These are phyloP conservation scores for Diddensiella transvaalensis DNA, from an alignment of 805 yeast species.

Conservation along the genomic window DNA sequence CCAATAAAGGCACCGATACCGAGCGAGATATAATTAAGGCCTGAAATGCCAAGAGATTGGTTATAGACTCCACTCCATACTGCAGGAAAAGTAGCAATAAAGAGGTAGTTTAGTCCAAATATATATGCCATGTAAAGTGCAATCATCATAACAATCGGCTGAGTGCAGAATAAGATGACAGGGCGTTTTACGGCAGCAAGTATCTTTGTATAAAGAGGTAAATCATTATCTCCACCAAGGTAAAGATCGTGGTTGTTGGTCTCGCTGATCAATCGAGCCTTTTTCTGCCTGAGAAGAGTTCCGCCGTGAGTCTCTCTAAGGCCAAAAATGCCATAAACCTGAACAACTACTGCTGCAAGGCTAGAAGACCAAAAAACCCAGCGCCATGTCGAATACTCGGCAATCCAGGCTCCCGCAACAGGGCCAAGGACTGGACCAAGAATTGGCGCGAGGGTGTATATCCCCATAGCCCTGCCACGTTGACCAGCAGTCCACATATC, in stretches of 20 bases:
- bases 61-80: background rate
- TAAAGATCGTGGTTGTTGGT: constrained; percentile 79
- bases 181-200: constrained; percentile 5
- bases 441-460: constrained; percentile 32
- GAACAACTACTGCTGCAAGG: constrained; percentile 47
- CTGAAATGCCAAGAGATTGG: background rate
- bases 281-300: constrained; percentile 57
- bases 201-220: background rate
- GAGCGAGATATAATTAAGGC: background rate
- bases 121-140: background rate
- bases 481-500: constrained; percentile 52
- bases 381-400: constrained; percentile 69
- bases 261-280: constrained; percentile 53
- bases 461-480: constrained; percentile 41
- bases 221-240: constrained; percentile 56
- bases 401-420: constrained; percentile 61
- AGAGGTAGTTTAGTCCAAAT: background rate
- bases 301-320: constrained; percentile 69
- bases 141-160: background rate
- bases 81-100: background rate
- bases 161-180: background rate
- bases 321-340: constrained; percentile 40
- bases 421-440: constrained; percentile 73
- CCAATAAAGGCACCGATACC: background rate
- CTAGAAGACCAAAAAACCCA: constrained; percentile 76